A percentile compares a stretch with the other conserved stretches of the same genome.
phyloP scores from a whole-genome alignment of 805 yeast genomes.

The Saccharomycopsis amapae region DNA sequence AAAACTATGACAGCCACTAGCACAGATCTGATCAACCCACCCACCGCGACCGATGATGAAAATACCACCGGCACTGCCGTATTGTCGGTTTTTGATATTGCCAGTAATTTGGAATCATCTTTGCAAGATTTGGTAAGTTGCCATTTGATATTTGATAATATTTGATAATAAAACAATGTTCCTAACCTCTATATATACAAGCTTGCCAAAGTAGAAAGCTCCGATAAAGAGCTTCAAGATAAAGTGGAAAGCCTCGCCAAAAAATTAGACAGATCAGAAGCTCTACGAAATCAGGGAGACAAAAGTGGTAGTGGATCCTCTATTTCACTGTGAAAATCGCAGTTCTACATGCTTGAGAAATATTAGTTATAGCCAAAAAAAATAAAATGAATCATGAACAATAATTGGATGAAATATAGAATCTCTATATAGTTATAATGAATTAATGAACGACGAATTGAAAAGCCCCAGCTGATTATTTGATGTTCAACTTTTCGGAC shows the following conservation, averaged over 20 bases:
- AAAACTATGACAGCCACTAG: background rate
- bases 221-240: constrained; percentile 15
- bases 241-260: constrained; percentile 7
- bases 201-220: constrained; percentile 13
- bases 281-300: no score
- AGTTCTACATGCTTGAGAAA: no score
- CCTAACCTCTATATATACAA: background rate
- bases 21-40: constrained; percentile 1
- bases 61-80: constrained; percentile 1
- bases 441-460: background rate
- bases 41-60: background rate
- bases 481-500: constrained; percentile 8
- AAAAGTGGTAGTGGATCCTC: no score
- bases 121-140: constrained; percentile 17
- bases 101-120: constrained; percentile 10
- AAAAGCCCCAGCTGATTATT: background rate
- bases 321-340: no score
- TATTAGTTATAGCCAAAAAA: no score
- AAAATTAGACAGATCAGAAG: constrained; percentile 14
- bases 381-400: no score
- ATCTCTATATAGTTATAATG: background rate
- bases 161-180: background rate
- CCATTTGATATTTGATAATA: background rate
- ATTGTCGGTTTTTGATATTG: constrained; percentile 17
- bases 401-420: background rate